phyloP scores from a whole-genome alignment of 1,284 basidiomycete genomes.

The Fomes fomentarius region DNA sequence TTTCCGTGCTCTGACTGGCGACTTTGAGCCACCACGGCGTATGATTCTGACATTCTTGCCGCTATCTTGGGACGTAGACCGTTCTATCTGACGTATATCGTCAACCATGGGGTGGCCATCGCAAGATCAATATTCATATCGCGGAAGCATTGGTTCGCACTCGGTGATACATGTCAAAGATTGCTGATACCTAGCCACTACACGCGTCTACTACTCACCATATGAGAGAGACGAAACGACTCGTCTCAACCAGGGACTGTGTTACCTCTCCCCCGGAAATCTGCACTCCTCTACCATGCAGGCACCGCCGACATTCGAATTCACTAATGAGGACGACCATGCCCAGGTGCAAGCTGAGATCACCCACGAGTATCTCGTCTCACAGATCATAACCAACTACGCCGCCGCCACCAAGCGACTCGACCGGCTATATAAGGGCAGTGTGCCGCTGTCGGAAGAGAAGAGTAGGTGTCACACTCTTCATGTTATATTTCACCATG shows the following conservation, averaged over 20 bases:
- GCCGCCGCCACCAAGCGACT: constrained; percentile 27
- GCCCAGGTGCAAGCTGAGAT: constrained; percentile 22
- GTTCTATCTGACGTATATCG: no score
- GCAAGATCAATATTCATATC: no score
- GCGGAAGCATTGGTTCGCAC: no score
- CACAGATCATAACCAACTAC: constrained; percentile 33
- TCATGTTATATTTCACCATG: neutral
- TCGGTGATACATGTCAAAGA: no score
- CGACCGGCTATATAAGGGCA: constrained; percentile 20
- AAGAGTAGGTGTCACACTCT: constrained; percentile 3
- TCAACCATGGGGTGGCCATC: no score
- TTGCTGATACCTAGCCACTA: no score
- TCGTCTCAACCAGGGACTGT: neutral
- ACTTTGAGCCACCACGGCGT: neutral
- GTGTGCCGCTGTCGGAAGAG: constrained; percentile 1
- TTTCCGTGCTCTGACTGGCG: no score
- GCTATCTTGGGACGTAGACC: neutral
- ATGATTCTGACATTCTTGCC: neutral
- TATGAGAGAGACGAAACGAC: neutral
- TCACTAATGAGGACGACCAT: neutral
- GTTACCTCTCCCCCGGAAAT: no score
- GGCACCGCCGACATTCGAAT: neutral
- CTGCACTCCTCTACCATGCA: neutral
- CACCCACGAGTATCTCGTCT: constrained; percentile 35
- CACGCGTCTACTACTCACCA: neutral